Evolutionary conservation across 768 basidiomycete genomes (phyloP), one percentile per base, ranked within the genome.

Genomic region (Trametes coccinea): DNA sequence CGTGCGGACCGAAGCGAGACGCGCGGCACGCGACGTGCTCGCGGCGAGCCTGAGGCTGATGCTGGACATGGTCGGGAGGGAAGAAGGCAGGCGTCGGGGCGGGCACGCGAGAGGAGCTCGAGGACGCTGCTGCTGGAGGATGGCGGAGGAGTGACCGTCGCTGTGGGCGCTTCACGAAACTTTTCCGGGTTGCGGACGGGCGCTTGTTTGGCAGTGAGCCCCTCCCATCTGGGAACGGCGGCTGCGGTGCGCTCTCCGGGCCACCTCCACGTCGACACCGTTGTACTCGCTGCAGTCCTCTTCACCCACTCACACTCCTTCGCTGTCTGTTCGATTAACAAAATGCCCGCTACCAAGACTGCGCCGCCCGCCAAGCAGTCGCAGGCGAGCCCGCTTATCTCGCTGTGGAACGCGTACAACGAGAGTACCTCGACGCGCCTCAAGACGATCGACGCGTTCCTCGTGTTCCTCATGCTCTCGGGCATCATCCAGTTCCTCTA

Each of bases 361-460:
- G 41, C 74, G 48, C 64, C 72, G 29, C 10, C 69, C 3, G 57
- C 61, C n/a, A 46, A 71, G 33, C 53, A 67, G 30, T 44, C 70
- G 17, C 65, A 70, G 27, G 49, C 69, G 39, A 62, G 60, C 56
- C 79, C 83, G 46, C 66, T 89, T 43, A 73, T 78, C 33, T 79
- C 87, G 14, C 80, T 95, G 31, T 89, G 85, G 84, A 85, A 80
- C 68, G 85, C 91, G 17, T 98, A 98, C 80, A 76, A 77, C 67
- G 82, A 85, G 34, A 81, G 84, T 56, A 97, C 95, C 0, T 80
- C 93, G 4, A 77, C 90, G 67, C 85, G 93, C 13, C 86, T 98
- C 69, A 96, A 98, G 79, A 87, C 95, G 76, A 87, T 98, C 72
- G 97, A 99, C 78, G 77, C 86, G 7, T 98, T 98, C 80, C 82